Evolutionary conservation across 2,329 filamentous ascomycete genomes (phyloP).

Genomic region (Alternaria novae-zelandiae): DNA sequence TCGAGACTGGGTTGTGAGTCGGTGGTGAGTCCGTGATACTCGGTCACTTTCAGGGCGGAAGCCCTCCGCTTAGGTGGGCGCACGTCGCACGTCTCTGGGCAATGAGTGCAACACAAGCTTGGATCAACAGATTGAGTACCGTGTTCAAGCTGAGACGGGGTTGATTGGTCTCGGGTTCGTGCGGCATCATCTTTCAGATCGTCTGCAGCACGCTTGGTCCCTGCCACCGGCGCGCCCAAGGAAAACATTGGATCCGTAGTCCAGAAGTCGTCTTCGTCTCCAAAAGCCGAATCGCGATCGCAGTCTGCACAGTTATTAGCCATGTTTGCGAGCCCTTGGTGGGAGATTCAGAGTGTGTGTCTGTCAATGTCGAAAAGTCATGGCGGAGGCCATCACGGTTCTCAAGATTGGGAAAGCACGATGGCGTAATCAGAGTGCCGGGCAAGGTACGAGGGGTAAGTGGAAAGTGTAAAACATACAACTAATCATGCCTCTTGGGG

Average conservation of each 20-base stretch:
- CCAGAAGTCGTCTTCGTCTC: slow-evolving; percentile 36
- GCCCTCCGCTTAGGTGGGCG: slow-evolving; percentile 45
- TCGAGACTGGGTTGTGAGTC: slow-evolving; percentile 20
- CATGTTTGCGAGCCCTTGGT: slow-evolving; percentile 24
- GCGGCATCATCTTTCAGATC: slow-evolving; percentile 23
- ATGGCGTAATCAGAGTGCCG: neutral
- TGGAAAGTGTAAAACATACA: neutral
- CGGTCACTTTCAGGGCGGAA: slow-evolving; percentile 37
- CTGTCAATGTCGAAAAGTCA: slow-evolving; percentile 6
- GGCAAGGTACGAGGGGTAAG: neutral
- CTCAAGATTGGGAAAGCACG: slow-evolving; percentile 4
- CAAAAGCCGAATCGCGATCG: slow-evolving; percentile 43
- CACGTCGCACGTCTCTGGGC: slow-evolving; percentile 21
- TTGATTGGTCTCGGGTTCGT: slow-evolving; percentile 7
- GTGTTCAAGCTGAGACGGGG: neutral
- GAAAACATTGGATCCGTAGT: slow-evolving; percentile 37
- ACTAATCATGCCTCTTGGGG: slow-evolving; percentile 2
- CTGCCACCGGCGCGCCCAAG: slow-evolving; percentile 33
- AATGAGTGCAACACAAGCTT: slow-evolving; percentile 35
- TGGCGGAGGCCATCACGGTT: slow-evolving; percentile 12
- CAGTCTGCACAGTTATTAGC: slow-evolving; percentile 37
- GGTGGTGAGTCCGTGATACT: slow-evolving; percentile 34
- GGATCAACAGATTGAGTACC: slow-evolving; percentile 18
- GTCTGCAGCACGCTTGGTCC: slow-evolving; percentile 41
- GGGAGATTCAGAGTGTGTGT: slow-evolving; percentile 4